These are phyloP conservation scores for Rosa rugosa DNA, from an alignment of 306 rosid genomes.

Conservation along the genomic window DNA sequence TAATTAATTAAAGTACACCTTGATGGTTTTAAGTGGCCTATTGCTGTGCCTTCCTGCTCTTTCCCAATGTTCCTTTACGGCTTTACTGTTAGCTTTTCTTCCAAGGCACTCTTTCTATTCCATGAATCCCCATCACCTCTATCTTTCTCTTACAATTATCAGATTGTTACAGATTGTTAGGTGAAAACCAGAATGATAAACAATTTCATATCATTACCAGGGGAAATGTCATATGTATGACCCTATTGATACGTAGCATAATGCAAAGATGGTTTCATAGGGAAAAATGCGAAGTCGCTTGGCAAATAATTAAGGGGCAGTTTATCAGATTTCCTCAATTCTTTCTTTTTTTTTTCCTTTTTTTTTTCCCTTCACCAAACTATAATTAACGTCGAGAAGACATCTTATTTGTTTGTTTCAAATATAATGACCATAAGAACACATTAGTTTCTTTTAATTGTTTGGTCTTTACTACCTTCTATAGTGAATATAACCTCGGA, in stretches of 20 bases:
- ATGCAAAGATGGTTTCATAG: background rate
- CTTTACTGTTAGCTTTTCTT: constrained; percentile 4
- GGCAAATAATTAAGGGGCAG: background rate
- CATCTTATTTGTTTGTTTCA: too few species aligned
- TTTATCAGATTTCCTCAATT: too few species aligned
- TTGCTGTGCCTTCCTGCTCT: background rate
- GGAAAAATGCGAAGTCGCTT: background rate
- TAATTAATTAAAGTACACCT: too few species aligned
- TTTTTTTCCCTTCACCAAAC: too few species aligned
- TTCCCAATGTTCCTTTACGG: background rate
- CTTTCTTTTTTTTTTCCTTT: too few species aligned
- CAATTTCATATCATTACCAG: background rate
- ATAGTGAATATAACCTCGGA: too few species aligned
- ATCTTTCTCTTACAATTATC: too few species aligned
- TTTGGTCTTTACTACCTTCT: too few species aligned
- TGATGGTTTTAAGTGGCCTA: background rate
- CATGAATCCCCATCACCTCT: background rate
- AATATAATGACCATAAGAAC: too few species aligned
- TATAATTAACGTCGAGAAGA: too few species aligned
- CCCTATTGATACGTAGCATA: background rate
- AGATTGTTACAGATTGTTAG: background rate
- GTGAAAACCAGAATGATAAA: background rate
- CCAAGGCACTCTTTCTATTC: constrained; percentile 21
- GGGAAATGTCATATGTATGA: background rate
- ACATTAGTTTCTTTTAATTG: too few species aligned